phyloP scores from a whole-genome alignment of 73 alveolate genomes.

The Symbiodinium natans region DNA sequence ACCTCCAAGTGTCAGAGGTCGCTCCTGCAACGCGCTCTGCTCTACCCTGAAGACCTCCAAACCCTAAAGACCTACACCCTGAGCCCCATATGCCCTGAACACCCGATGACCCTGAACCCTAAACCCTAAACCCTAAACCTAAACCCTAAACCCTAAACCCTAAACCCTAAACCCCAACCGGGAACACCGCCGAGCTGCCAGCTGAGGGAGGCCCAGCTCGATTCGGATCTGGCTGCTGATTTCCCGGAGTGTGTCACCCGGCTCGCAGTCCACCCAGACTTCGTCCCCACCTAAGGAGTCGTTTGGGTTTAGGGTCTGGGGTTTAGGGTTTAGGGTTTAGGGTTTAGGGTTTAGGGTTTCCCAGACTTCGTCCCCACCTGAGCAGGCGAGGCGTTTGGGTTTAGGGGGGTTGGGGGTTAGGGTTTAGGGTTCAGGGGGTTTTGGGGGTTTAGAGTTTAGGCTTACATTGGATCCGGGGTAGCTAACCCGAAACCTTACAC shows the following conservation, averaged over 20 bases:
- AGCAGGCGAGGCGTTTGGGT: too few relatives aligned
- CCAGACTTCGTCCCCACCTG: too few relatives aligned
- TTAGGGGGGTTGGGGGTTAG: too few relatives aligned
- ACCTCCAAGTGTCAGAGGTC: too few relatives aligned
- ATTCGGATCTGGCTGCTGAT: neutral
- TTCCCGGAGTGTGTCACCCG: neutral
- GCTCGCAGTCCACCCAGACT: neutral
- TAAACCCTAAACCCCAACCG: too few relatives aligned
- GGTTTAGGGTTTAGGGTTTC: neutral
- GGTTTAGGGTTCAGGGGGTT: too few relatives aligned
- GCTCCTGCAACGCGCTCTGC: too few relatives aligned
- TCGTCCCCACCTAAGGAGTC: neutral
- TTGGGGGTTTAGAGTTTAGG: neutral
- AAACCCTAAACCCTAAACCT: neutral
- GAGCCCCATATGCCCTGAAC: too few relatives aligned
- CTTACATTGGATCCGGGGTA: neutral
- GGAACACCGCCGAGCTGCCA: neutral
- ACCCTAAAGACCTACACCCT: too few relatives aligned
- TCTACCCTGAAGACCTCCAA: too few relatives aligned
- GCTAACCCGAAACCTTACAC: too few relatives aligned
- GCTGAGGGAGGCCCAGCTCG: neutral
- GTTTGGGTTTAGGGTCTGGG: neutral
- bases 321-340: neutral
- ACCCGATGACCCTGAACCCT: neutral
- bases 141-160: too few relatives aligned